A percentile compares a stretch with the other conserved stretches of the same genome.
phyloP scores from a whole-genome alignment of 306 rosid genomes.

The Cucumis cinereus region DNA sequence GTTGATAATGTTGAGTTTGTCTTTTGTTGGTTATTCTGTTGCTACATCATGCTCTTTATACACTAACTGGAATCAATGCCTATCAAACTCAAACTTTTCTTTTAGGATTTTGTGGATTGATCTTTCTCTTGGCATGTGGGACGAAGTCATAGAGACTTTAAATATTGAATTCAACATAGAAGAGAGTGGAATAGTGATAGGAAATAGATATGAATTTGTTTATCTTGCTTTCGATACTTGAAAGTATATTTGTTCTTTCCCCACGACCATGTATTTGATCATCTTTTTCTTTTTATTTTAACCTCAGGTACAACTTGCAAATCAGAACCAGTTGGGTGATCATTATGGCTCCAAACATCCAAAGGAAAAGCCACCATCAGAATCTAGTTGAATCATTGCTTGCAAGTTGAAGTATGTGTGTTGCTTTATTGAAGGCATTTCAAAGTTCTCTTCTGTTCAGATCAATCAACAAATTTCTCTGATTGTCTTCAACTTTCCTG shows the following conservation, averaged over 20 bases:
- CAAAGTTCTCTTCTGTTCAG: neutral
- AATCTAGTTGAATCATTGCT: constrained; percentile 34
- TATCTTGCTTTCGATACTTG: constrained; percentile 3
- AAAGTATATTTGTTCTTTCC: neutral
- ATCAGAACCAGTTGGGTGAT: constrained; percentile 68
- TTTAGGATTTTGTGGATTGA: neutral
- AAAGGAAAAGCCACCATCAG: constrained; percentile 72
- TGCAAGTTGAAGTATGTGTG: neutral
- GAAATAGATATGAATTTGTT: neutral
- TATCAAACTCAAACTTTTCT: neutral
- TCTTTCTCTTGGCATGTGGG: neutral
- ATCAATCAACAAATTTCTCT: neutral
- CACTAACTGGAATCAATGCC: neutral
- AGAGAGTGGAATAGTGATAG: neutral
- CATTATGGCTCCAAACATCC: constrained; percentile 93
- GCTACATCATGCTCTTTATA: neutral
- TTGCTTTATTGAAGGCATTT: neutral
- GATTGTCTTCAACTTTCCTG: neutral
- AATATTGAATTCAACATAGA: neutral
- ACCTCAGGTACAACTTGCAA: constrained; percentile 79
- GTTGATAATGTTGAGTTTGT: neutral
- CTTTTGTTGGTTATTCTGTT: neutral
- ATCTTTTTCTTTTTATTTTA: neutral
- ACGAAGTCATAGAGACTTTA: neutral
- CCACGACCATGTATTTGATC: neutral